Percentiles rank a stretch among this genome's conserved stretches.
Conservation (phyloP, 768 basidiomycete species). For the Phanerochaete carnosa region DNA sequence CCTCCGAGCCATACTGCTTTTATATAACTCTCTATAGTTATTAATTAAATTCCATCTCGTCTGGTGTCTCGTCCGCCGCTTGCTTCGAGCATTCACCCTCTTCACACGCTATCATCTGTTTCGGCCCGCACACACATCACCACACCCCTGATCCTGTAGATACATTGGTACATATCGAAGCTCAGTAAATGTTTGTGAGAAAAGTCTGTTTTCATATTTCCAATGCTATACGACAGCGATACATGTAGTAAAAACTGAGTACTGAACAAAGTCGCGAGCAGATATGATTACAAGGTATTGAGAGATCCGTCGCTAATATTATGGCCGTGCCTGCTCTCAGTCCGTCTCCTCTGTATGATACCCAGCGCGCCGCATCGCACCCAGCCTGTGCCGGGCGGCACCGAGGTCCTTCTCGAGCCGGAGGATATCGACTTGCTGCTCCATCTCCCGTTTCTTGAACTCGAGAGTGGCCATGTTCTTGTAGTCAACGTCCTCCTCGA, state of each 20-base stretch:
- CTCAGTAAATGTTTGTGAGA: slow-evolving; percentile 8
- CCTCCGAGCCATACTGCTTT: slow-evolving; percentile 10
- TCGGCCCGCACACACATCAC: not conserved
- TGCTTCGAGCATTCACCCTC: not conserved
- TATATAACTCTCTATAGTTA: slow-evolving; percentile 3
- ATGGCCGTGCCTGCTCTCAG: slow-evolving; percentile 1
- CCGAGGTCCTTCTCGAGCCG: slow-evolving; percentile 94
- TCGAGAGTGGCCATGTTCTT: slow-evolving; percentile 91
- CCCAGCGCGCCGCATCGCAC: slow-evolving; percentile 84
- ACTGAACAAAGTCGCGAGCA: not conserved
- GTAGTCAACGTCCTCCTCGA: slow-evolving; percentile 81
- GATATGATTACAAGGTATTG: not conserved
- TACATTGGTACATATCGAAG: slow-evolving; percentile 16
- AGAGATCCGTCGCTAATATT: not conserved
- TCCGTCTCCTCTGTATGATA: slow-evolving; percentile 77
- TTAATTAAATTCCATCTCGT: not conserved
- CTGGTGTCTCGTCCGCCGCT: not conserved
- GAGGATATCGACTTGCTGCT: slow-evolving; percentile 98
- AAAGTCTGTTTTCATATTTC: slow-evolving; percentile 12
- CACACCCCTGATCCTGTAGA: slow-evolving; percentile 12
- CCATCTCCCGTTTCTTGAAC: slow-evolving; percentile 98
- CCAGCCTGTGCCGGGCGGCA: slow-evolving; percentile 76
- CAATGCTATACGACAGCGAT: slow-evolving; percentile 9
- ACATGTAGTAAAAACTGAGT: slow-evolving; percentile 2
- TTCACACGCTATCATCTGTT: not conserved